Evolutionary conservation across 495 filamentous ascomycete genomes (phyloP), one percentile per base, ranked within the genome.

Genomic region (Geoglossum glabrum): DNA sequence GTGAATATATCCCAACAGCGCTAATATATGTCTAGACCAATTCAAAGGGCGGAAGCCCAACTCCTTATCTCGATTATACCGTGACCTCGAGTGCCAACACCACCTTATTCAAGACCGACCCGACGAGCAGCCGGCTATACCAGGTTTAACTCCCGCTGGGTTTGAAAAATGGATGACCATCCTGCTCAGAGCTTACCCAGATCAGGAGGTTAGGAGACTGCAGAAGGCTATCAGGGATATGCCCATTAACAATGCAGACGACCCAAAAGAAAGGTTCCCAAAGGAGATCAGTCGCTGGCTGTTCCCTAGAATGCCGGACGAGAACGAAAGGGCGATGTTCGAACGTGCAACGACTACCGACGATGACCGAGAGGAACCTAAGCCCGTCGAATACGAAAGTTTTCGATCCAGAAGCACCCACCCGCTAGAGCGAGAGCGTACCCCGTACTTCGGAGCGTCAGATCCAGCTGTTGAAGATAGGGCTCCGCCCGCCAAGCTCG

Each of bases 151-250:
- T 0, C 84, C 86, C 1, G 63, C 73, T 30, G 90, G 90, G 3
- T 97, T 94, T 66, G 76, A 83, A 59, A 70, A 70, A 56, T 95
- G 85, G 81, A 79, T 84, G 66, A 87, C 85, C 0, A 69, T 79
- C 23, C 74, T 84, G 69, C 83, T 95, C 52, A 79, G 80, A 62
- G 83, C 86, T 15, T 75, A 87, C 62, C 90, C 90, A 1, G 79
- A 87, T 36, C 76, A 79, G 49, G 90, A 97, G 68, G 82, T 80
- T 59, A 73, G 78, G 47, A 78, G 90, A 5, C 70, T 97, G 0
- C 77, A 81, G 46, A 86, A 81, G 59, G 79, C 88, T 10, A 78
- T 90, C 1, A 64, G 78, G 4, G 76, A 81, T 55, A 81, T 92
- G 75, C 85, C 86, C 1, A 84, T 95, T 64, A 79, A 78, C 62